Evolutionary conservation across 1,284 basidiomycete species (phyloP), one percentile per base, ranked within the genome.

Genomic region (Xerocomus nothofagi): DNA sequence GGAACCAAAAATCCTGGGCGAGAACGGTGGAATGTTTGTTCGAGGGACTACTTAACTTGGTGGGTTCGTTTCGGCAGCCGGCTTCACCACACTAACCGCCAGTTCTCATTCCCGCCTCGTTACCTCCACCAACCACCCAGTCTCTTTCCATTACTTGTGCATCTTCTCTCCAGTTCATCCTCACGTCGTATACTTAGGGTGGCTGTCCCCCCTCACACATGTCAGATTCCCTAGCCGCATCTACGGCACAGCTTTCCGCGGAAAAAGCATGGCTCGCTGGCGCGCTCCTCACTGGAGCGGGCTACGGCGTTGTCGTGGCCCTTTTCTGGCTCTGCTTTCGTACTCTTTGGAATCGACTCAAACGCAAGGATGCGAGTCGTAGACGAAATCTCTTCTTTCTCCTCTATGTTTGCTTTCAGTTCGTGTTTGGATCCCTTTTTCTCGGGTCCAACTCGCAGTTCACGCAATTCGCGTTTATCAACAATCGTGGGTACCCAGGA

Each of bases 401-500:
- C 17, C 4, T 55, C 37, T 72, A 66, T 46, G 56, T 63, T 45
- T 50, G 27, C 24, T 3, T 57, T 34, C 37, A 71, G 21, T 68
- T 71, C 39, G 33, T 49, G 3, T 47, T 66, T 14, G 66, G 64
- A 6, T 57, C 68, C n/a, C 44, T 72, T 34, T 59, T 62, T 38
- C 39, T 72, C 2, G 53, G 30, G 18, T 66, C 63, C 45, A 66
- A 55, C 41, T 58, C 61, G 1, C 23, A 58, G 27, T 64, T 71
- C 49, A 65, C 62, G 0, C 63, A 71, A 36, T 27, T 65, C 33
- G 59, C 62, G 21, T 72, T 66, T 41, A 67, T 72, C 34, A 60
- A 70, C 27, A 29, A 70, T 37, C 59, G 71, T 6, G 61, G 59
- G 15, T 71, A 49, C 36, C 58, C 71, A 2, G 69, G 71, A 10